Percentiles rank a stretch among this genome's conserved stretches.
Evolutionary conservation across 1,284 basidiomycete species (phyloP).

Genomic region (Leccinum subrobustum): DNA sequence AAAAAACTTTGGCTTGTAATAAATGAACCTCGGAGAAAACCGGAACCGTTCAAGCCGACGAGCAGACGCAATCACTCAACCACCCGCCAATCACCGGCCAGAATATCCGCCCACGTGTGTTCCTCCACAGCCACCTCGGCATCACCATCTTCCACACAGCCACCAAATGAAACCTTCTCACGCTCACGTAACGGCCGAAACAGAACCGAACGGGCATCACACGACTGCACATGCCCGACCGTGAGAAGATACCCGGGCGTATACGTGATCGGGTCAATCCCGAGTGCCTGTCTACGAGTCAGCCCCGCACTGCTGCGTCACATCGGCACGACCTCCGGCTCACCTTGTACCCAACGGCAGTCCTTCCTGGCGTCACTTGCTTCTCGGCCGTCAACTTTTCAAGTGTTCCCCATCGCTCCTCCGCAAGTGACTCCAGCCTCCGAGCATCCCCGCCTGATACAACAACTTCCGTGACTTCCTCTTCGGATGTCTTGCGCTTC

Average conservation of each 20-base stretch:
- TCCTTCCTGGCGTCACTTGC: constrained; percentile 5
- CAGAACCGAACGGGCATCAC: constrained; percentile 3
- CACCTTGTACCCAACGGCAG: constrained; percentile 30
- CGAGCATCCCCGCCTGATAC: background rate
- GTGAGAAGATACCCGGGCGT: constrained; percentile 29
- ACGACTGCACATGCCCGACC: constrained; percentile 14
- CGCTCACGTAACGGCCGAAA: constrained; percentile 18
- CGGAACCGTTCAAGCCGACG: constrained; percentile 19
- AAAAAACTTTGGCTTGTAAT: background rate
- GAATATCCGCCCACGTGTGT: constrained; percentile 25
- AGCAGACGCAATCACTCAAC: constrained; percentile 6
- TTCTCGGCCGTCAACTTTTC: constrained; percentile 1
- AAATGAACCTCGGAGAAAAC: constrained; percentile 17
- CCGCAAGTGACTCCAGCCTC: constrained; percentile 13
- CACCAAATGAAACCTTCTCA: constrained; percentile 22
- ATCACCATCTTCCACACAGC: constrained; percentile 1
- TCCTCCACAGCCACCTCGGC: constrained; percentile 1
- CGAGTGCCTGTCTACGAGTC: constrained; percentile 18
- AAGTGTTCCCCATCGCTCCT: constrained; percentile 20
- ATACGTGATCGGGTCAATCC: constrained; percentile 25
- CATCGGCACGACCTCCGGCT: background rate
- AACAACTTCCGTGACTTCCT: constrained; percentile 10
- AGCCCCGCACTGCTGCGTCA: background rate
- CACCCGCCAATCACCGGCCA: constrained; percentile 19
- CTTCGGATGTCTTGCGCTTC: constrained; percentile 12